These are phyloP conservation scores for Botryotinia globosa DNA, from an alignment of 2,329 filamentous ascomycete genomes.

Conservation along the genomic window DNA sequence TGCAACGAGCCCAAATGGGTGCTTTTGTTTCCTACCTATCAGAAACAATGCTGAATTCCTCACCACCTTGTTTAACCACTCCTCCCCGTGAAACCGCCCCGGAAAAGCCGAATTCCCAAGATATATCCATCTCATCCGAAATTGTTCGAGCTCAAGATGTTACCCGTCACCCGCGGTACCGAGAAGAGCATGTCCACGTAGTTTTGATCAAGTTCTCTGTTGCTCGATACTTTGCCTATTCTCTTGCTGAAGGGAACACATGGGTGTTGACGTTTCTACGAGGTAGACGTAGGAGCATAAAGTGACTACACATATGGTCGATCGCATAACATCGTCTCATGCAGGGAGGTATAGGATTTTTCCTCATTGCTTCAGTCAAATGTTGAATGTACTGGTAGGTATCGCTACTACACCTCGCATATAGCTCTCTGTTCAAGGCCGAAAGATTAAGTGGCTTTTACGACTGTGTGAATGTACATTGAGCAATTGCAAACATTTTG, in stretches of 20 bases:
- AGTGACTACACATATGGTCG: background rate
- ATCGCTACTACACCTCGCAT: background rate
- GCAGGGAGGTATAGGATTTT: background rate
- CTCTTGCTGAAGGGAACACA: background rate
- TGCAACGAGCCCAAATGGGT: background rate
- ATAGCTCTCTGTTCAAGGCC: background rate
- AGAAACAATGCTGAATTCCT: background rate
- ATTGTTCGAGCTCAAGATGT: background rate
- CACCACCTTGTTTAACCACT: background rate
- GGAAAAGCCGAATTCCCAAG: conserved; percentile 15
- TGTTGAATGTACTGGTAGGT: background rate
- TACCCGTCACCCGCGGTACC: background rate
- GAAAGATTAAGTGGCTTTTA: background rate
- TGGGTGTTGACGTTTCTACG: background rate
- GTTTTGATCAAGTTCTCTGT: background rate
- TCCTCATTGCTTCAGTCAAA: background rate
- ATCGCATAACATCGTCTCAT: background rate
- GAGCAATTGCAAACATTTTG: background rate
- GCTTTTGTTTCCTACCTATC: background rate
- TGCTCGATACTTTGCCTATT: background rate
- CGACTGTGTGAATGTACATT: background rate
- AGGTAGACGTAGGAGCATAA: background rate
- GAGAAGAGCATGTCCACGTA: background rate
- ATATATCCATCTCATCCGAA: conserved; percentile 11
- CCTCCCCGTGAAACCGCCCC: background rate